phyloP scores from a whole-genome alignment of 352 stramenopile genomes.

The Sclerospora graminicola region DNA sequence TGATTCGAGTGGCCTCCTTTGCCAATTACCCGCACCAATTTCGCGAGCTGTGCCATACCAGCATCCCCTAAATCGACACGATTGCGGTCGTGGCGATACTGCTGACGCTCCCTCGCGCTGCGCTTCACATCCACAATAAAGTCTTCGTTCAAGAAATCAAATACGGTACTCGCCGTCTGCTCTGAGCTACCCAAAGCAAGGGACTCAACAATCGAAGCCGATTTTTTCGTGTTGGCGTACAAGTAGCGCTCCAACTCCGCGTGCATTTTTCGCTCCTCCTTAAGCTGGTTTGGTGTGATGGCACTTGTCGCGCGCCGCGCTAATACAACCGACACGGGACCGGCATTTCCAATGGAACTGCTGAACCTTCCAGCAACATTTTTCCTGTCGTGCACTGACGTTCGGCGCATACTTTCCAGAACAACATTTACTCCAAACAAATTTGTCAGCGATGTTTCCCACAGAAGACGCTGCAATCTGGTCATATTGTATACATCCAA shows the following conservation, averaged over 20 bases:
- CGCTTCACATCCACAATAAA: conserved; percentile 50
- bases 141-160: conserved; percentile 57
- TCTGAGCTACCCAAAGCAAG: conserved; percentile 22
- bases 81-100: conserved; percentile 45
- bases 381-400: conserved; percentile 9
- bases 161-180: conserved; percentile 28
- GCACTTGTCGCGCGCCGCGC: conserved; percentile 12
- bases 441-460: conserved; percentile 57
- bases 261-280: conserved; percentile 26
- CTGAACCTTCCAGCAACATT: conserved; percentile 10
- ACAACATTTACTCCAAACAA: conserved; percentile 56
- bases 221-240: conserved; percentile 32
- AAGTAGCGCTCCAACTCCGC: conserved; percentile 38
- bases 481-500: conserved; percentile 55
- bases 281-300: conserved; percentile 12
- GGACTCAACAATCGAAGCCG: conserved; percentile 20
- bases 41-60: conserved; percentile 62
- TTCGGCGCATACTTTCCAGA: conserved; percentile 34
- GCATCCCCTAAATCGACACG: conserved; percentile 62
- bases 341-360: conserved; percentile 15
- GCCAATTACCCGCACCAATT: conserved; percentile 51
- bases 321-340: conserved; percentile 10
- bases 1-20: conserved; percentile 55
- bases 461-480: conserved; percentile 61
- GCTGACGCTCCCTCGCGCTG: conserved; percentile 47